Conservation (phyloP, 169 alveolate genomes). For the Toxoplasma gondii region DNA sequence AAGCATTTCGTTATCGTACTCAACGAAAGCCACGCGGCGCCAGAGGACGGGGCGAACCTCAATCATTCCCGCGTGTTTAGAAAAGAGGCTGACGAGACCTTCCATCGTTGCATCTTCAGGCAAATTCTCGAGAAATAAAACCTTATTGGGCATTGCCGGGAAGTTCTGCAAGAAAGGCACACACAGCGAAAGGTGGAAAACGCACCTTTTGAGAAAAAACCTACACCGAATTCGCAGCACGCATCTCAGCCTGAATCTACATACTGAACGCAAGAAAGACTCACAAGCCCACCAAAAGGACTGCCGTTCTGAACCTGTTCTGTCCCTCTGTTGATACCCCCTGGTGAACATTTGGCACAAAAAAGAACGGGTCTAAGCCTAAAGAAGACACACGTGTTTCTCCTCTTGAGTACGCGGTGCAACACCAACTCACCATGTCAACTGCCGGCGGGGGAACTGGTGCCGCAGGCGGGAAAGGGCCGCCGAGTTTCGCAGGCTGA, state of each 20-base stretch:
- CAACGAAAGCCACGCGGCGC: conserved; percentile 84
- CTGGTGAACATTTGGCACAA: too few species aligned
- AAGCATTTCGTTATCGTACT: conserved; percentile 77
- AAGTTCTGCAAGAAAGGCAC: not conserved
- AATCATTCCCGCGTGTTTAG: conserved; percentile 76
- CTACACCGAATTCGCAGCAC: too few species aligned
- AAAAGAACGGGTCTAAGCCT: too few species aligned
- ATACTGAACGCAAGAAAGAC: not conserved
- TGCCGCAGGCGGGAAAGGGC: conserved; percentile 4
- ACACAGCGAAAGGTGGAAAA: not conserved
- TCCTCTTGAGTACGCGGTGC: too few species aligned
- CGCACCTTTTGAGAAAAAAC: not conserved
- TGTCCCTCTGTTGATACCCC: too few species aligned
- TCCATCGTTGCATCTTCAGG: conserved; percentile 78
- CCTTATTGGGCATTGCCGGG: conserved; percentile 71
- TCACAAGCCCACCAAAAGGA: too few species aligned
- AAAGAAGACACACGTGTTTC: too few species aligned
- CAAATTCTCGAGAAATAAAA: conserved; percentile 82
- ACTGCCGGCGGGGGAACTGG: not conserved
- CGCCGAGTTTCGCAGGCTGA: not conserved
- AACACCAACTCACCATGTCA: not conserved
- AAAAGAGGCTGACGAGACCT: conserved; percentile 76
- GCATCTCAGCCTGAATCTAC: not conserved
- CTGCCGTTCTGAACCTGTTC: too few species aligned
- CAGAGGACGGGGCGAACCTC: conserved; percentile 83